These are phyloP conservation scores for Zasmidium citrigriseum DNA, from an alignment of 2,329 filamentous ascomycete species.

Conservation along the genomic window DNA sequence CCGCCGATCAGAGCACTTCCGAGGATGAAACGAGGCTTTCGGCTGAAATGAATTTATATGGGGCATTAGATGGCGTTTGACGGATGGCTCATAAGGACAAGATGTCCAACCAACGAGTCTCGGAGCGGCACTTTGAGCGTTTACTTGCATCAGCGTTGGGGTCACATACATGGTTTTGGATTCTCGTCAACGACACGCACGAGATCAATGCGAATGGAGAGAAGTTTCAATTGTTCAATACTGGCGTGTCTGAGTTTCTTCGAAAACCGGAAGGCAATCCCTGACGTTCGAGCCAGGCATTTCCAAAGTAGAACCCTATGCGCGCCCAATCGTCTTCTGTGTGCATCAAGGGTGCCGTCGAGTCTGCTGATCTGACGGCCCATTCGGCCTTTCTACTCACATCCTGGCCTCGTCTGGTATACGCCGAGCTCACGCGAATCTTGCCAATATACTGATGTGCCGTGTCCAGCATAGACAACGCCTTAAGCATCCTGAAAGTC, in stretches of 20 bases:
- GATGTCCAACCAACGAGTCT: background rate
- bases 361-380: conserved; percentile 4
- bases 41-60: background rate
- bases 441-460: conserved; percentile 16
- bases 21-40: no score
- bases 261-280: background rate
- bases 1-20: no score
- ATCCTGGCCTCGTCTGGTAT: conserved; percentile 9
- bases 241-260: background rate
- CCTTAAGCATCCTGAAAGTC: conserved; percentile 23
- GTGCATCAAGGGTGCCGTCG: background rate
- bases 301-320: conserved; percentile 16
- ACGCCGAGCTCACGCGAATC: conserved; percentile 12
- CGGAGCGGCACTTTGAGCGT: background rate
- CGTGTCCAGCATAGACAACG: conserved; percentile 19
- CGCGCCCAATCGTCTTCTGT: conserved; percentile 18
- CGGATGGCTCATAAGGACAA: background rate
- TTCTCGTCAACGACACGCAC: background rate
- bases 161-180: background rate
- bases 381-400: conserved; percentile 9
- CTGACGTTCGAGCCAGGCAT: conserved; percentile 8
- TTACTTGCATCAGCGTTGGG: conserved; percentile 1
- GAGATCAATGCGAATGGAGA: background rate
- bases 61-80: background rate
- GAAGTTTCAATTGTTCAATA: background rate